phyloP scores from a whole-genome alignment of 1,284 basidiomycete species.

The Tylopilus sp. region DNA sequence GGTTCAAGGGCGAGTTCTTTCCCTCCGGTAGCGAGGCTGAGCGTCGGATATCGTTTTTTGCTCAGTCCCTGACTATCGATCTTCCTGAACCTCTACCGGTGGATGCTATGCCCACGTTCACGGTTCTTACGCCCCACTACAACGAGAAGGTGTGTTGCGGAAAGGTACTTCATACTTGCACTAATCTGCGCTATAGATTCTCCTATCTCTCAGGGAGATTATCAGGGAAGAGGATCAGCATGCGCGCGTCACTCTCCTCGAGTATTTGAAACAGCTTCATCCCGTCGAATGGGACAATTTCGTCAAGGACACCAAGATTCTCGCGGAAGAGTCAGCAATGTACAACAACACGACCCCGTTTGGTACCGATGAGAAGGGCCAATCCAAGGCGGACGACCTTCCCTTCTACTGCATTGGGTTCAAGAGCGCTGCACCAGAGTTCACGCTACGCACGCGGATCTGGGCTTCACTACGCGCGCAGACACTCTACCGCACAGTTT shows the following conservation, averaged over 20 bases:
- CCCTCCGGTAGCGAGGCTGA: conserved; percentile 89
- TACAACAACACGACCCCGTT: conserved; percentile 81
- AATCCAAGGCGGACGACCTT: conserved; percentile 87
- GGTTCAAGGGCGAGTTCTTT: conserved; percentile 89
- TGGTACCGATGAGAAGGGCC: conserved; percentile 81
- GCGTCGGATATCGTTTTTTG: conserved; percentile 94
- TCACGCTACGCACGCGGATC: conserved; percentile 96
- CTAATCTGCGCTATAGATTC: conserved; percentile 50
- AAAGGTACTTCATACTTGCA: background rate
- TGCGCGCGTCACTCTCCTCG: conserved; percentile 89
- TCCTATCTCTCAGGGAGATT: conserved; percentile 91
- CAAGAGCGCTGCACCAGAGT: conserved; percentile 98
- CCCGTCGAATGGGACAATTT: conserved; percentile 99
- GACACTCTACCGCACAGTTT: conserved; percentile 97
- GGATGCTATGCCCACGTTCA: conserved; percentile 97
- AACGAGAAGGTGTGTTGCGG: conserved; percentile 73
- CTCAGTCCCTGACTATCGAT: conserved; percentile 87
- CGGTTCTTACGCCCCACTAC: conserved; percentile 92
- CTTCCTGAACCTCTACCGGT: conserved; percentile 89
- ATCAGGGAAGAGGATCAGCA: conserved; percentile 96
- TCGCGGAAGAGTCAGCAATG: conserved; percentile 92
- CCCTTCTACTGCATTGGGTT: conserved; percentile 99
- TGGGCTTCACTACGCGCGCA: conserved; percentile 99
- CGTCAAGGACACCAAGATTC: conserved; percentile 98
- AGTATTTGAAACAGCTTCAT: conserved; percentile 98